phyloP scores from a whole-genome alignment of 768 basidiomycete species.

The Candolleomyces eurysporus region DNA sequence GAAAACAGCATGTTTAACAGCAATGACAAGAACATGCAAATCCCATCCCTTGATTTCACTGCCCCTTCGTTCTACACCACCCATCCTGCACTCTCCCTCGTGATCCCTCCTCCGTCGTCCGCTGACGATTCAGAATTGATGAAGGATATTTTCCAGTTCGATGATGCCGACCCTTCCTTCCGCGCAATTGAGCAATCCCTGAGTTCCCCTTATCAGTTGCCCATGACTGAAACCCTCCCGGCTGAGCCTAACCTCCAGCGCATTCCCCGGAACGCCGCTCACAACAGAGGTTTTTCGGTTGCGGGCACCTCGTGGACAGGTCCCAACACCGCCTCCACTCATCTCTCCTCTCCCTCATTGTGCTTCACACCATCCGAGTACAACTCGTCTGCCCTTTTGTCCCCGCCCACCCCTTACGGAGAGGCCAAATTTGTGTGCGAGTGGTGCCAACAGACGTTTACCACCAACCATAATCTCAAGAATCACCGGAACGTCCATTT shows the following conservation, averaged over 20 bases:
- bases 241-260: background rate
- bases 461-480: conserved; percentile 11
- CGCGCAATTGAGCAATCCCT: background rate
- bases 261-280: background rate
- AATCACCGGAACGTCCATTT: conserved; percentile 5
- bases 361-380: conserved; percentile 8
- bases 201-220: background rate
- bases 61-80: background rate
- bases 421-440: conserved; percentile 12
- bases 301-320: conserved; percentile 6
- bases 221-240: background rate
- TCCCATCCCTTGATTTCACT: background rate
- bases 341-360: conserved; percentile 3
- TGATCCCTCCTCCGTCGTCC: no score
- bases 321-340: background rate
- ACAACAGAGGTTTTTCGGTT: conserved; percentile 1
- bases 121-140: background rate
- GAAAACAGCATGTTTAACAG: background rate
- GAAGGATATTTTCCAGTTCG: background rate
- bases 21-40: background rate
- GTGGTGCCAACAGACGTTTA: conserved; percentile 7
- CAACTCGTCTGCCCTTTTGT: background rate
- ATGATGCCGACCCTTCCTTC: background rate
- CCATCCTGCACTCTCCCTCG: background rate
- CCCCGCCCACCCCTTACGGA: background rate